A percentile compares a stretch with the other conserved stretches of the same genome.
These are phyloP conservation scores for Cercospora beticola DNA, from an alignment of 2,329 filamentous ascomycete genomes.

Conservation along the genomic window DNA sequence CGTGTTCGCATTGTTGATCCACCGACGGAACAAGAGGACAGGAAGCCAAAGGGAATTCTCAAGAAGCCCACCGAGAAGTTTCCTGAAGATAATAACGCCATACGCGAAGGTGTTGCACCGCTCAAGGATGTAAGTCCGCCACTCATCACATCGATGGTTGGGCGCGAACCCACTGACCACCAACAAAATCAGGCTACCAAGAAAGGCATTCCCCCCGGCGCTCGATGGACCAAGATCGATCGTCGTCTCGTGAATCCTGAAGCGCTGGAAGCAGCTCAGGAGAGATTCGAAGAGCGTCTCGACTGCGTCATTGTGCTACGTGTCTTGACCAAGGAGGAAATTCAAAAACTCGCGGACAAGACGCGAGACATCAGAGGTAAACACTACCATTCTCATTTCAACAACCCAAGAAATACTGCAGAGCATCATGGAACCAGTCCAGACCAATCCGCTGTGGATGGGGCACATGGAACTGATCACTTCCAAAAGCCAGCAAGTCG, in stretches of 20 bases:
- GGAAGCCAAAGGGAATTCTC: conserved; percentile 78
- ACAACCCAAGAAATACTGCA: not conserved
- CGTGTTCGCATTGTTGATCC: conserved; percentile 67
- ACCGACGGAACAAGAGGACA: conserved; percentile 60
- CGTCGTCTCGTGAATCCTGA: conserved; percentile 86
- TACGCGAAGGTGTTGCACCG: conserved; percentile 89
- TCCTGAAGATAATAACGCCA: conserved; percentile 78
- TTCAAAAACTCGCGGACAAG: conserved; percentile 78
- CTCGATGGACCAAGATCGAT: conserved; percentile 91
- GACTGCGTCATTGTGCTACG: conserved; percentile 92
- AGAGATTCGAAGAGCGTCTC: conserved; percentile 86
- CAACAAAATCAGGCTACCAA: conserved; percentile 33
- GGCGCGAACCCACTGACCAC: conserved; percentile 4
- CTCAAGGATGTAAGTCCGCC: conserved; percentile 65
- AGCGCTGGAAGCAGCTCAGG: conserved; percentile 79
- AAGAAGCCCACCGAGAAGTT: conserved; percentile 80
- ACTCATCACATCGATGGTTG: not conserved
- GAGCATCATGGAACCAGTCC: conserved; percentile 17
- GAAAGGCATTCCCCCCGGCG: conserved; percentile 57
- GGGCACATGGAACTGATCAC: conserved; percentile 16
- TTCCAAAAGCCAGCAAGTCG: conserved; percentile 17
- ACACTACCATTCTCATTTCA: conserved; percentile 16
- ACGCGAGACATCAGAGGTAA: conserved; percentile 74
- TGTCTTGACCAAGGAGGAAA: conserved; percentile 84
- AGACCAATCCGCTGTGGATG: conserved; percentile 18